These are phyloP conservation scores for Umbelopsis sp. DNA, from an alignment of 371 early-diverging fungal genomes.

Conservation along the genomic window DNA sequence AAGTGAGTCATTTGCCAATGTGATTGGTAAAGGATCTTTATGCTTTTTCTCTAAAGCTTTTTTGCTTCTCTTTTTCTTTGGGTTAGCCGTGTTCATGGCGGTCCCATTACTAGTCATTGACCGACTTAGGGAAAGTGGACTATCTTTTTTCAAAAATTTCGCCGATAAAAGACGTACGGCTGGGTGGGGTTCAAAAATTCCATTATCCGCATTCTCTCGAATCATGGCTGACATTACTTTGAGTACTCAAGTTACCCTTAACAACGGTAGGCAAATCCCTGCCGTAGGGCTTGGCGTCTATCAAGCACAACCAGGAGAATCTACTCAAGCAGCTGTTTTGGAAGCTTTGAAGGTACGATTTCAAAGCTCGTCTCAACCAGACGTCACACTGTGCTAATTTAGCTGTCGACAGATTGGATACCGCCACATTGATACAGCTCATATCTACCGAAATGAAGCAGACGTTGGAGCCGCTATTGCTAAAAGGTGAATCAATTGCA, in stretches of 20 bases:
- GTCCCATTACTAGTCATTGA: not conserved
- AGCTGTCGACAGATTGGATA: conserved; percentile 23
- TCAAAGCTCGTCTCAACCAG: no score
- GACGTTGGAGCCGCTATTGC: conserved; percentile 67
- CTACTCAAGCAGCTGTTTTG: conserved; percentile 20
- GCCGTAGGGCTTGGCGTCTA: conserved; percentile 29
- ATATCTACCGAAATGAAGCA: conserved; percentile 65
- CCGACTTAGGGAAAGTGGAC: no score
- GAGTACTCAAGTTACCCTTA: conserved; percentile 3
- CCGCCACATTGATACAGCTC: conserved; percentile 36
- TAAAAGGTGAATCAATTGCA: conserved; percentile 10
- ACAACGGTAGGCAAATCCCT: conserved; percentile 27
- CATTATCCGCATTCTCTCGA: not conserved
- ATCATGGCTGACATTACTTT: not conserved
- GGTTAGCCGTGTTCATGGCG: not conserved
- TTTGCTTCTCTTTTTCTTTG: conserved; percentile 5
- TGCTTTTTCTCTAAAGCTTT: conserved; percentile 4
- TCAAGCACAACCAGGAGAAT: conserved; percentile 21
- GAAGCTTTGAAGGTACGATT: conserved; percentile 23
- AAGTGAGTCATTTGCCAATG: not conserved
- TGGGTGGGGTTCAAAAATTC: not conserved
- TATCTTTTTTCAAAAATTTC: no score
- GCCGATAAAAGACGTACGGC: no score
- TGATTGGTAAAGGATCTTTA: not conserved
- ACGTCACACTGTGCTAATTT: not conserved